Percentiles rank a stretch among this genome's conserved stretches.
Evolutionary conservation across 73 alveolate species (phyloP).

Genomic region (Durusdinium trenchii): DNA sequence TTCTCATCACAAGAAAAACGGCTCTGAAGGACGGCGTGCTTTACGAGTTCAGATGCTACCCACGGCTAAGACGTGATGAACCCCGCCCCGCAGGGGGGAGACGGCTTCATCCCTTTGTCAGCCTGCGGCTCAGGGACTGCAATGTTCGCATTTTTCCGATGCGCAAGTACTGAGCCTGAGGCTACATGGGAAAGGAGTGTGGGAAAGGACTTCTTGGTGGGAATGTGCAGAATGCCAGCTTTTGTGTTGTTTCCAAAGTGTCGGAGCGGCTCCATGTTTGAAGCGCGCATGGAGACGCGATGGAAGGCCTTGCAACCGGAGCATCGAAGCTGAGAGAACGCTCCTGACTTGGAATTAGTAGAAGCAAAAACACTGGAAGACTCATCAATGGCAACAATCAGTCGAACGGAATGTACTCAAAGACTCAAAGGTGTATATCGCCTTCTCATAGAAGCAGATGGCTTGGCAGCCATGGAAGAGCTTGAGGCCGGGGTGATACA

Average conservation of each 20-base stretch:
- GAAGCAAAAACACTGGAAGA: too few relatives aligned
- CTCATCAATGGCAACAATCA: too few relatives aligned
- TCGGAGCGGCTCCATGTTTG: neutral
- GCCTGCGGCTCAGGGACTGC: neutral
- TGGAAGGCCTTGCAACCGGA: slow-evolving; percentile 57
- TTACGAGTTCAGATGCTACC: slow-evolving; percentile 90
- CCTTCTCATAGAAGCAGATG: slow-evolving; percentile 46
- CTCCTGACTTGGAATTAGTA: neutral
- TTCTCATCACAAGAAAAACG: neutral
- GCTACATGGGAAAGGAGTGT: slow-evolving; percentile 69
- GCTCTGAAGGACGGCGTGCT: slow-evolving; percentile 70
- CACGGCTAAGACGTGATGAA: slow-evolving; percentile 43
- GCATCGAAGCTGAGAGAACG: slow-evolving; percentile 77
- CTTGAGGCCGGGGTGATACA: slow-evolving; percentile 43
- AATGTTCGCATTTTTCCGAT: neutral
- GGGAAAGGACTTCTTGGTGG: slow-evolving; percentile 63
- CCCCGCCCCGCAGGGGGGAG: slow-evolving; percentile 64
- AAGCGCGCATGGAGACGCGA: neutral
- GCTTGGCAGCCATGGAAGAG: slow-evolving; percentile 35
- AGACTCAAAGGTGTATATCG: slow-evolving; percentile 43
- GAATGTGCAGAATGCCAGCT: too few relatives aligned
- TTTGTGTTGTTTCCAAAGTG: neutral
- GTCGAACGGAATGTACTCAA: too few relatives aligned
- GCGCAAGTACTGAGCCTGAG: neutral
- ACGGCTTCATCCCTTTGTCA: slow-evolving; percentile 69